phyloP scores from a whole-genome alignment of 2,329 filamentous ascomycete genomes.

The Penicillium olsonii region DNA sequence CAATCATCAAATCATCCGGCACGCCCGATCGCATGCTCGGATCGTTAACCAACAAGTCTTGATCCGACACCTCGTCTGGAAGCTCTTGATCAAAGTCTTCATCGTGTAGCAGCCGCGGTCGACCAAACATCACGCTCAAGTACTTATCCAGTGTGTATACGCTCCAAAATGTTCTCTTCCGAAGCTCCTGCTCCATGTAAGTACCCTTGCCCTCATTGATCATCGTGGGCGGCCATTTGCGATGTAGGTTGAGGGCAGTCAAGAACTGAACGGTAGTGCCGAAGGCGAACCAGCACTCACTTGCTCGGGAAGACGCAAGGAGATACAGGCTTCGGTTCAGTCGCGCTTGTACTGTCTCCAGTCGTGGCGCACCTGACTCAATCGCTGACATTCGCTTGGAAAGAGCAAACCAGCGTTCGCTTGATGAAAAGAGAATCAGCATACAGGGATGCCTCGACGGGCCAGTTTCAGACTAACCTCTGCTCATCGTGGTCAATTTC shows the following conservation, averaged over 20 bases:
- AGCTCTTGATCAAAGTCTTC: conserved; percentile 15
- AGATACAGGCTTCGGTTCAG: conserved; percentile 57
- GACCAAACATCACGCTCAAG: conserved; percentile 16
- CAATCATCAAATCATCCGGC: background rate
- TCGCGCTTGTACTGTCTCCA: conserved; percentile 57
- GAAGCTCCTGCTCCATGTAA: conserved; percentile 45
- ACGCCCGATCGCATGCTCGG: background rate
- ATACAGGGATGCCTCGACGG: no score
- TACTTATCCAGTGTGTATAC: conserved; percentile 38
- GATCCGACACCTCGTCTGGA: conserved; percentile 1
- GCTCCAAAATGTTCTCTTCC: conserved; percentile 57
- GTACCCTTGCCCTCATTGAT: conserved; percentile 14
- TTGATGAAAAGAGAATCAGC: no score
- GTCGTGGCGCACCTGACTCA: conserved; percentile 51
- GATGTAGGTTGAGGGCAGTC: conserved; percentile 33
- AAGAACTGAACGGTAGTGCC: conserved; percentile 54
- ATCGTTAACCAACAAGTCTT: background rate
- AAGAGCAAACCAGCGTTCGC: conserved; percentile 22
- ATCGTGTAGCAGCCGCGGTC: conserved; percentile 13
- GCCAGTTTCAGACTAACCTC: no score
- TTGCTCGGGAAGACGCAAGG: conserved; percentile 55
- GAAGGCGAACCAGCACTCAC: conserved; percentile 58
- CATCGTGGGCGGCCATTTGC: conserved; percentile 18
- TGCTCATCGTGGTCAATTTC: no score
- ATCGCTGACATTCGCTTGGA: conserved; percentile 21